Conservation (phyloP, 352 stramenopile genomes). For the Phytopythium delawarense region DNA sequence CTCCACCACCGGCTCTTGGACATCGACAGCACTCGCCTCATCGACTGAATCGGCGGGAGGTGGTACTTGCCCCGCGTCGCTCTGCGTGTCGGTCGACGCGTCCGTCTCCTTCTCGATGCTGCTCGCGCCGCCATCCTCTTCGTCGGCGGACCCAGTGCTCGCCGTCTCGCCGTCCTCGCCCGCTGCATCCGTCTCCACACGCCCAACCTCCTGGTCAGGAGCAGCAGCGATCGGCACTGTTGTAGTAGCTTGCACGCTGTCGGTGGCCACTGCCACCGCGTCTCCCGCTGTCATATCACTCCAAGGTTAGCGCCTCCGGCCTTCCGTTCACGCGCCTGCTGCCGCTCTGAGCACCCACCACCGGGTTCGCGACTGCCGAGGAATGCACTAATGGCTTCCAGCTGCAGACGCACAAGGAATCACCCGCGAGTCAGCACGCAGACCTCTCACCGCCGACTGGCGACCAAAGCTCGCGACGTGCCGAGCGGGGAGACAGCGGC, state of each 20-base stretch:
- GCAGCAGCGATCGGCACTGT: not conserved
- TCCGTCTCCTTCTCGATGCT: not conserved
- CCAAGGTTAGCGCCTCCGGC: not conserved
- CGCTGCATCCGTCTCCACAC: not conserved
- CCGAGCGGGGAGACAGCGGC: slow-evolving; percentile 49
- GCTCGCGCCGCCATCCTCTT: not conserved
- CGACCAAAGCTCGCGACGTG: slow-evolving; percentile 11
- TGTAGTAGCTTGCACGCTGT: too few species aligned
- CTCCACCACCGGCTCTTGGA: not conserved
- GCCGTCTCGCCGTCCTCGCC: not conserved
- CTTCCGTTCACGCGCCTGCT: not conserved
- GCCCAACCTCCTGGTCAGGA: not conserved
- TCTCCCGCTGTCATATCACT: not conserved
- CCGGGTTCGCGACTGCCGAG: not conserved
- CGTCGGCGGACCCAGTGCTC: not conserved
- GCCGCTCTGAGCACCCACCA: not conserved
- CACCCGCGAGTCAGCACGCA: not conserved
- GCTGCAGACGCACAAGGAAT: not conserved
- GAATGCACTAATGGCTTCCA: not conserved
- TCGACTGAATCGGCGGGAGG: not conserved
- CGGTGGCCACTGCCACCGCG: not conserved
- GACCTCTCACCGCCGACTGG: not conserved
- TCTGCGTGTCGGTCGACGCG: not conserved
- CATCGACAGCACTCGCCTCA: not conserved
- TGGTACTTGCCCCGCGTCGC: not conserved